Conservation (phyloP, 2,329 filamentous ascomycete genomes). For the Acrodontium crateriforme region DNA sequence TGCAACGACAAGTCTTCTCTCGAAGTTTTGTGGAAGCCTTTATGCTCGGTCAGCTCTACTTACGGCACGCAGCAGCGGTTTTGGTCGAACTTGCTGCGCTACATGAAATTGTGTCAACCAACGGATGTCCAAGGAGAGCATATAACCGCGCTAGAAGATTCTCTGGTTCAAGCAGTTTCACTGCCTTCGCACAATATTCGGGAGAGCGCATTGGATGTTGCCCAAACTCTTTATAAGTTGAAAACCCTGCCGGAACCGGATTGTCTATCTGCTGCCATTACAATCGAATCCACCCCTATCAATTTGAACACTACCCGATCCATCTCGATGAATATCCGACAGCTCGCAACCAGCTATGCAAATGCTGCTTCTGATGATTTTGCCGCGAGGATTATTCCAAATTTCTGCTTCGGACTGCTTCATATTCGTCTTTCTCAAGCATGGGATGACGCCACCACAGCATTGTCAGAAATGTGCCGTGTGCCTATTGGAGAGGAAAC, state of each 20-base stretch:
- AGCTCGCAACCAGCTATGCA: slow-evolving; percentile 53
- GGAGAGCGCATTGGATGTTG: slow-evolving; percentile 55
- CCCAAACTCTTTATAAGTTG: slow-evolving; percentile 45
- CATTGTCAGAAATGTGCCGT: slow-evolving; percentile 61
- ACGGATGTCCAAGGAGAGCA: slow-evolving; percentile 23
- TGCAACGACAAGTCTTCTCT: neutral
- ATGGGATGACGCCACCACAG: slow-evolving; percentile 71
- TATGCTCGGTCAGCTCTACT: slow-evolving; percentile 9
- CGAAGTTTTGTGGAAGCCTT: slow-evolving; percentile 7
- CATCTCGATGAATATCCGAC: slow-evolving; percentile 75
- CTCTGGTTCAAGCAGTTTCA: slow-evolving; percentile 59
- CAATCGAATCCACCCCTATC: slow-evolving; percentile 69
- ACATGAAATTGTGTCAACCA: slow-evolving; percentile 6
- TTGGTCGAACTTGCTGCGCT: slow-evolving; percentile 15
- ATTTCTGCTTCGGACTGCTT: slow-evolving; percentile 78
- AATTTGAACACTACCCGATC: slow-evolving; percentile 60
- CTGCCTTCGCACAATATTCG: slow-evolving; percentile 63
- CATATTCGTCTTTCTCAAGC: slow-evolving; percentile 73
- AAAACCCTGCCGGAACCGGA: slow-evolving; percentile 37
- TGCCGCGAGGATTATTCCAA: slow-evolving; percentile 58
- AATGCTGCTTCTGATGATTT: slow-evolving; percentile 46
- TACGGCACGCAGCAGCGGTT: slow-evolving; percentile 10
- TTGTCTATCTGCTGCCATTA: slow-evolving; percentile 51
- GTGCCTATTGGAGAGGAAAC: slow-evolving; percentile 57
- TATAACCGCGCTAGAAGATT: slow-evolving; percentile 47